These are phyloP conservation scores for Fusarium mundagurra DNA, from an alignment of 2,329 filamentous ascomycete species.

Conservation along the genomic window DNA sequence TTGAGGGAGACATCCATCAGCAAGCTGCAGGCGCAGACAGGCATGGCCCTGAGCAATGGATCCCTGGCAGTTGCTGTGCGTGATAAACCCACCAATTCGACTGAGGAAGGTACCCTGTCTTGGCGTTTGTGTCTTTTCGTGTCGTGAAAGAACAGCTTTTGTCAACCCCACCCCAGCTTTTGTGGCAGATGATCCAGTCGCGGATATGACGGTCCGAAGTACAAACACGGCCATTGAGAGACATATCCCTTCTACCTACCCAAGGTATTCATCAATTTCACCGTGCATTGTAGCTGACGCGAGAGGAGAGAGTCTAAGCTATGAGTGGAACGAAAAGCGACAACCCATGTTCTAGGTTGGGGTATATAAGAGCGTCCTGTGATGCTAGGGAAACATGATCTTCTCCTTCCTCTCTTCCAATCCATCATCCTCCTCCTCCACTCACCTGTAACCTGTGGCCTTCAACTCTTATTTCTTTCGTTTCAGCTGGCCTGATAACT, in stretches of 20 bases:
- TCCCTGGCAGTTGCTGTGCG: conserved; percentile 19
- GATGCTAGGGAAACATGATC: conserved; percentile 18
- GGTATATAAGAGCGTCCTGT: conserved; percentile 41
- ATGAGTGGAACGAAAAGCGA: conserved; percentile 22
- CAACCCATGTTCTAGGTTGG: conserved; percentile 28
- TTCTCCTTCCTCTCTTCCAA: conserved; percentile 2
- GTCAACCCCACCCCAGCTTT: conserved; percentile 34
- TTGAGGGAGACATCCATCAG: conserved; percentile 18
- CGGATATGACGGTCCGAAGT: conserved; percentile 64
- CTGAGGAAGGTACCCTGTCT: conserved; percentile 20
- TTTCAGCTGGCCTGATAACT: conserved; percentile 10
- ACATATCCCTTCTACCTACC: conserved; percentile 19
- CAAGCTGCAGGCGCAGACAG: conserved; percentile 19
- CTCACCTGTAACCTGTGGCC: neutral
- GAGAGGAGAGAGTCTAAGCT: conserved; percentile 33
- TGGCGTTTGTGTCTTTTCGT: conserved; percentile 3
- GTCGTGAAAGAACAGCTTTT: conserved; percentile 10
- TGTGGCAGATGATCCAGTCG: conserved; percentile 47
- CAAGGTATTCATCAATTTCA: neutral
- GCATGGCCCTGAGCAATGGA: conserved; percentile 2
- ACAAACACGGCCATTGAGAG: conserved; percentile 29
- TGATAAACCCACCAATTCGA: conserved; percentile 31
- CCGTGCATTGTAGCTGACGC: conserved; percentile 19
- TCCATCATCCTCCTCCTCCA: neutral
- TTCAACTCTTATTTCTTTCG: neutral